Conservation (phyloP, 768 basidiomycete species). For the Panus rudis region DNA sequence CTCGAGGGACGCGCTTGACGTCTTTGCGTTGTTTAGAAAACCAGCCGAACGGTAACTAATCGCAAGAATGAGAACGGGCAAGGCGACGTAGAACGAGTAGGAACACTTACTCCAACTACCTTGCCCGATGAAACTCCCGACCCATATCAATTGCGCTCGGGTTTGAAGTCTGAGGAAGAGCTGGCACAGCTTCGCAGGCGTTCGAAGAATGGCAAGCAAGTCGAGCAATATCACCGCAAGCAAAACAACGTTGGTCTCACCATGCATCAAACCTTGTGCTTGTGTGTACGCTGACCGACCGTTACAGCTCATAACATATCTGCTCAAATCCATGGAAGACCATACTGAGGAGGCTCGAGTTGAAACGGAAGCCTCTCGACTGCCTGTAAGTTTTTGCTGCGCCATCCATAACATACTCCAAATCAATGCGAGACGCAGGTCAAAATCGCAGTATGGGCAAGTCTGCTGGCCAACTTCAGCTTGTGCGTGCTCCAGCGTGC, state of each 20-base stretch:
- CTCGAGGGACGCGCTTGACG: conserved; percentile 2
- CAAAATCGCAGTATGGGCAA: conserved; percentile 82
- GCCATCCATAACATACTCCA: not conserved
- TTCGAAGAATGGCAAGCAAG: conserved; percentile 49
- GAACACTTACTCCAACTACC: not conserved
- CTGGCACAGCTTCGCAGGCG: conserved; percentile 53
- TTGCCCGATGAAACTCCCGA: conserved; percentile 30
- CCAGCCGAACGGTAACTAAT: conserved; percentile 41
- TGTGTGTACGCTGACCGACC: conserved; percentile 4
- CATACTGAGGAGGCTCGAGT: conserved; percentile 77
- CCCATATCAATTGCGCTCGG: conserved; percentile 60
- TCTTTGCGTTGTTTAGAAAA: conserved; percentile 23
- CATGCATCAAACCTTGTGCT: too few species aligned
- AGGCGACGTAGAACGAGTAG: conserved; percentile 23
- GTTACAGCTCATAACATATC: conserved; percentile 68
- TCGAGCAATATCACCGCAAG: conserved; percentile 59
- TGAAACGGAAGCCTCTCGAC: conserved; percentile 57
- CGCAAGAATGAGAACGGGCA: conserved; percentile 31
- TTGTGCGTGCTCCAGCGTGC: conserved; percentile 69
- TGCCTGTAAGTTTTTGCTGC: conserved; percentile 44
- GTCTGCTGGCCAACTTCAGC: conserved; percentile 67
- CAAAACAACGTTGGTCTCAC: conserved; percentile 59
- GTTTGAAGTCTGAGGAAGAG: conserved; percentile 54
- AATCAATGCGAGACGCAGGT: conserved; percentile 40
- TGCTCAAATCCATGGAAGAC: conserved; percentile 87